These are phyloP conservation scores for Lipomyces lipofer DNA, from an alignment of 805 yeast genomes.

Conservation along the genomic window DNA sequence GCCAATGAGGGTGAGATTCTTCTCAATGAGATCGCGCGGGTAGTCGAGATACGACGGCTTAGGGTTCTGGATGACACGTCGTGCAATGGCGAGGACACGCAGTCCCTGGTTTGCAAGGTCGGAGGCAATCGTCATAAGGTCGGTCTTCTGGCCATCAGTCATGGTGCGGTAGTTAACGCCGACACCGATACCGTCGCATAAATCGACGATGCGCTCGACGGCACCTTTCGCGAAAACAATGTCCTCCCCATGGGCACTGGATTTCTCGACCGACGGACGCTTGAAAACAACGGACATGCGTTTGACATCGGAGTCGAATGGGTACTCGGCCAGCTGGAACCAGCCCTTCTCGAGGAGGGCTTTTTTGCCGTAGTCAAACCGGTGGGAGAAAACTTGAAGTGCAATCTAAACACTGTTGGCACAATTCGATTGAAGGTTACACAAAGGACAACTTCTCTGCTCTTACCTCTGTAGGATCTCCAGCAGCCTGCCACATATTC, in stretches of 20 bases:
- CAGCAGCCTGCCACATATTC: slow-evolving; percentile 72
- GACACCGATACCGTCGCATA: slow-evolving; percentile 48
- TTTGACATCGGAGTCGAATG: slow-evolving; percentile 73
- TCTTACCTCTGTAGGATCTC: slow-evolving; percentile 74
- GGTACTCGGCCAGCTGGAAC: slow-evolving; percentile 62
- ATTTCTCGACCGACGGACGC: slow-evolving; percentile 34
- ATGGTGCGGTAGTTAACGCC: slow-evolving; percentile 35
- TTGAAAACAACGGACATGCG: slow-evolving; percentile 67
- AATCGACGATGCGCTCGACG: slow-evolving; percentile 63
- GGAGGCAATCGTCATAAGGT: slow-evolving; percentile 58
- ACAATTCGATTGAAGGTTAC: slow-evolving; percentile 65
- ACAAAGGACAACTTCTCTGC: slow-evolving; percentile 64
- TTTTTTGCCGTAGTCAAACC: slow-evolving; percentile 53
- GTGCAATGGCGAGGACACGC: slow-evolving; percentile 72
- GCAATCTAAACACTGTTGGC: slow-evolving; percentile 51
- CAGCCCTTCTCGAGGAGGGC: slow-evolving; percentile 43
- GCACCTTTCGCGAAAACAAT: slow-evolving; percentile 68
- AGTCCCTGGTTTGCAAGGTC: slow-evolving; percentile 64
- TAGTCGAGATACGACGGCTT: slow-evolving; percentile 31
- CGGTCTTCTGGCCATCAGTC: slow-evolving; percentile 44
- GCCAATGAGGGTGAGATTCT: slow-evolving; percentile 58
- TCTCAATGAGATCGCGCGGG: slow-evolving; percentile 52
- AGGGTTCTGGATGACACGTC: slow-evolving; percentile 36
- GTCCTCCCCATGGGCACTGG: slow-evolving; percentile 17
- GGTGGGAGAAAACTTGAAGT: slow-evolving; percentile 70